Conservation (phyloP, 2,329 filamentous ascomycete genomes). For the Aureobasidium leucospermi region DNA sequence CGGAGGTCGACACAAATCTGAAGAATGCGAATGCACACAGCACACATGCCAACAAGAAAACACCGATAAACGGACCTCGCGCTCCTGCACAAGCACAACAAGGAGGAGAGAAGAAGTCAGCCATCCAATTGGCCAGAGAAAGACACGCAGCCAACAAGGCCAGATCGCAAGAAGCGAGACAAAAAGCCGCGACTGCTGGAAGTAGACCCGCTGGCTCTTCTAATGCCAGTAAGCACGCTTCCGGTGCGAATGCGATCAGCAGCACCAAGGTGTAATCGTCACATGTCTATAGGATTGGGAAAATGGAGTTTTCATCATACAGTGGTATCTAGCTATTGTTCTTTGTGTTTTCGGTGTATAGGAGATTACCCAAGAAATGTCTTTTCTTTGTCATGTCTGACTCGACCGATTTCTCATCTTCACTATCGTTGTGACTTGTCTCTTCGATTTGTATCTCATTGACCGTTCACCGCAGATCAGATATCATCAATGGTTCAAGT, state of each 20-base stretch:
- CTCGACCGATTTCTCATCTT: too few species aligned
- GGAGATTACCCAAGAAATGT: too few species aligned
- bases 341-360: too few species aligned
- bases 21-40: conserved; percentile 14
- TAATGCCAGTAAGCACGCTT: conserved; percentile 3
- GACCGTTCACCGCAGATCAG: too few species aligned
- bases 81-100: conserved; percentile 16
- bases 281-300: not conserved
- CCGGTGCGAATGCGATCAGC: conserved; percentile 1
- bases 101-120: conserved; percentile 34
- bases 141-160: conserved; percentile 44
- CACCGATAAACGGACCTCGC: not conserved
- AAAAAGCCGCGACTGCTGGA: not conserved
- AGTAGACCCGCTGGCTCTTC: conserved; percentile 2
- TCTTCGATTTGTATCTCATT: too few species aligned
- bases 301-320: too few species aligned
- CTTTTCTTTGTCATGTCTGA: too few species aligned
- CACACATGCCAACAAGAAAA: conserved; percentile 14
- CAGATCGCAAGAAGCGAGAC: conserved; percentile 24
- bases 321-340: too few species aligned
- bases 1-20: conserved; percentile 34
- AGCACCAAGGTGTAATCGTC: not conserved
- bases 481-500: too few species aligned
- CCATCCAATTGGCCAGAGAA: conserved; percentile 52
- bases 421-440: too few species aligned